Evolutionary conservation across 352 stramenopile species (phyloP), one percentile per base, ranked within the genome.

Genomic region (Phytophthora hibernalis): DNA sequence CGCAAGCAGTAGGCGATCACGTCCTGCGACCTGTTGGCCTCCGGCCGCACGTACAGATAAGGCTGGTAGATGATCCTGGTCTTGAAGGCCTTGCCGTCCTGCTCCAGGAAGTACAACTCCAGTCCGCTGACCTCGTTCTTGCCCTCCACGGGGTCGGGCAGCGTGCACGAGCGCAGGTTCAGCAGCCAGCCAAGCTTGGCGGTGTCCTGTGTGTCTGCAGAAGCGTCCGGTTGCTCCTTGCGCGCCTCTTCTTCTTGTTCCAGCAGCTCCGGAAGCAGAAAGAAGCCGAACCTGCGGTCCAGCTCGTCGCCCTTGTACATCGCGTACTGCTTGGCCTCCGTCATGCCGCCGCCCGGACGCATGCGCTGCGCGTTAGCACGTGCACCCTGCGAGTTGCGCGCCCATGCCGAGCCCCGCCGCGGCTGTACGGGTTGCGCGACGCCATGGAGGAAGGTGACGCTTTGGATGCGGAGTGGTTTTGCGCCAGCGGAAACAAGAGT

Each of bases 21-120:
- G n/a, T 93, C 84, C 50, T 91, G 84, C 21, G 78, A 82, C 1
- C 83, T 72, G 50, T 87, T 86, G 5, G 73, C 52, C 28, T 88
- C 80, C 2, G 84, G 73, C 8, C 83, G 68, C 12, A 99, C 78
- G 66, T 98, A 99, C 61, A 99, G 98, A 72, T 99, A 99, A 4
- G 98, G 98, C 70, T 92, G 77, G 75, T 99, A 97, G 21, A 99
- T 79, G 22, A 99, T 80, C 28, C 90, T 95, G 5, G 94, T 93
- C 80, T 99, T 99, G 83, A 99, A 99, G 9, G 87, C 96, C 37
- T 79, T 78, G 18, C 92, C 93, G 64, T 97, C 91, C 62, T 98
- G 90, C 70, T 97, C 83, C 7, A 98, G 66, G 71, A 99, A 99
- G 76, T 98, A 99, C 37, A 99, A 59, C 65, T 99, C 97, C 11